Percentiles rank a stretch among this genome's conserved stretches.
Evolutionary conservation across 2,329 filamentous ascomycete genomes (phyloP).

Genomic region (Penicillium hesseltinei): DNA sequence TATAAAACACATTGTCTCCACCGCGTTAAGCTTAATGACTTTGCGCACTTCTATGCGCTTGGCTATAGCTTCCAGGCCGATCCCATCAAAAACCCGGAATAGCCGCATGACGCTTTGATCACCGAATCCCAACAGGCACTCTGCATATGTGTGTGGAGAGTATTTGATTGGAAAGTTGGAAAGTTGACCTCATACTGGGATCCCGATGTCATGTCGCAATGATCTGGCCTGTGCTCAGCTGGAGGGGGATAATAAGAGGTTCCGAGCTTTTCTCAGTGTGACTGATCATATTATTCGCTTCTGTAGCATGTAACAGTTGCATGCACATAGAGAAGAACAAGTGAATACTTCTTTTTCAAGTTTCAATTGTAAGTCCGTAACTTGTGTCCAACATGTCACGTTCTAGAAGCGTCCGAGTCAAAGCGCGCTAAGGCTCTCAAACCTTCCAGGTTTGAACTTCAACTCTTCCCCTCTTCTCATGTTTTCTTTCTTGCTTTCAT

Average conservation of each 20-base stretch:
- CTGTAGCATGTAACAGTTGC: neutral
- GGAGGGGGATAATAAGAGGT: neutral
- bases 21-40: conserved; percentile 1
- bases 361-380: neutral
- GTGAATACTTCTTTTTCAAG: neutral
- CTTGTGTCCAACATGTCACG: neutral
- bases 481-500: neutral
- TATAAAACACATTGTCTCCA: neutral
- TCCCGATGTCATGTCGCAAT: neutral
- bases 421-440: conserved; percentile 13
- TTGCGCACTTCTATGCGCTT: neutral
- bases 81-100: neutral
- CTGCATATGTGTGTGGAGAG: neutral
- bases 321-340: neutral
- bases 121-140: neutral
- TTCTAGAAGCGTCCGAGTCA: conserved; percentile 24
- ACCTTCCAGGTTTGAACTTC: conserved; percentile 17
- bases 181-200: neutral
- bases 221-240: neutral
- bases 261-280: neutral
- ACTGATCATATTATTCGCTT: neutral
- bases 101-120: conserved; percentile 7
- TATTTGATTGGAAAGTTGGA: neutral
- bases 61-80: neutral
- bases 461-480: conserved; percentile 7